Conservation (phyloP, 768 basidiomycete species). For the Floccularia luteovirens region DNA sequence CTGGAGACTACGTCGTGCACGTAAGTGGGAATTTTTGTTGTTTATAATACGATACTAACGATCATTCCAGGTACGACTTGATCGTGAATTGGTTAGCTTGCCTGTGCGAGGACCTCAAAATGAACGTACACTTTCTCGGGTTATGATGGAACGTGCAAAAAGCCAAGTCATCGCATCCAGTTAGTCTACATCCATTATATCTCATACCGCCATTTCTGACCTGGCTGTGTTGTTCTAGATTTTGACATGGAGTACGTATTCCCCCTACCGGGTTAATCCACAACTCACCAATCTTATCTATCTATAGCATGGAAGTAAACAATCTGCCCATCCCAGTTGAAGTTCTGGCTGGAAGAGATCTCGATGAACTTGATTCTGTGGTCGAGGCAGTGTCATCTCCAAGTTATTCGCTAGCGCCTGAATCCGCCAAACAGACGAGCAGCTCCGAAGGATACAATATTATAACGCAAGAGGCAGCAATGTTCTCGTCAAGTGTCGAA, state of each 20-base stretch:
- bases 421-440: background rate
- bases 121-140: conserved; percentile 6
- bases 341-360: conserved; percentile 13
- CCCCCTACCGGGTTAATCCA: background rate
- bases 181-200: conserved; percentile 3
- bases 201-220: background rate
- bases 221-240: conserved; percentile 2
- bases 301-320: conserved; percentile 2
- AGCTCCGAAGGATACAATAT: no score
- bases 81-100: conserved; percentile 3
- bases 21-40: conserved; percentile 13
- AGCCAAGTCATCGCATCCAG: conserved; percentile 10
- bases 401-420: conserved; percentile 9
- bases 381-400: no score
- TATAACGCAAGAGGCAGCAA: no score
- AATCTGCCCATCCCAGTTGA: conserved; percentile 12
- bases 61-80: conserved; percentile 9
- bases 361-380: conserved; percentile 9
- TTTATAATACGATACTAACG: background rate
- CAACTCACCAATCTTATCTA: background rate
- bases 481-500: no score
- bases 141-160: conserved; percentile 8
- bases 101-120: background rate
- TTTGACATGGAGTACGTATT: conserved; percentile 8
- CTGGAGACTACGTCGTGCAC: conserved; percentile 34